These are phyloP conservation scores for Penicillium sp. DNA, from an alignment of 2,329 filamentous ascomycete species.

Conservation along the genomic window DNA sequence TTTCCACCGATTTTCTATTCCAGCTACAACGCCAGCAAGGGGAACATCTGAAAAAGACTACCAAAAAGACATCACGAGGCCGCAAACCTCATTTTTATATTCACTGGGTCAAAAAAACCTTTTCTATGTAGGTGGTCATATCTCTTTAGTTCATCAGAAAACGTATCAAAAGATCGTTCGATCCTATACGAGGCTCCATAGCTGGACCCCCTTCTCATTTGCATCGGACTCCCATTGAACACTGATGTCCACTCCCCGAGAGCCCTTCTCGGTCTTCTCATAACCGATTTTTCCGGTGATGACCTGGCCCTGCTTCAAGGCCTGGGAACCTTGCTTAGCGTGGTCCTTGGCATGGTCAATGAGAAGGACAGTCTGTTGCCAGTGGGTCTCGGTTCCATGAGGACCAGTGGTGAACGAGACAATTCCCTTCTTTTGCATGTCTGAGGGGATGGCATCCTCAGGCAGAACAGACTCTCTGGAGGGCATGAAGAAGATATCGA, in stretches of 20 bases:
- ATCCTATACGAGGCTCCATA: constrained; percentile 42
- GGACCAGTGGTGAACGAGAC: constrained; percentile 90
- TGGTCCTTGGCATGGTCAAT: constrained; percentile 58
- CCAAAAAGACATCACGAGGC: no score
- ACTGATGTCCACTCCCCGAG: constrained; percentile 65
- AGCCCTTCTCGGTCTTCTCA: constrained; percentile 65
- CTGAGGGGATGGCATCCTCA: constrained; percentile 55
- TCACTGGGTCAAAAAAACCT: not conserved
- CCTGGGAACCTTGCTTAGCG: constrained; percentile 26
- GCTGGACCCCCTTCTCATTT: constrained; percentile 40
- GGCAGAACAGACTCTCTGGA: constrained; percentile 51
- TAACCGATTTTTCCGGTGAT: constrained; percentile 70
- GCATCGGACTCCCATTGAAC: constrained; percentile 59
- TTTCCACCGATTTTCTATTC: no score
- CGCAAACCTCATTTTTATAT: not conserved
- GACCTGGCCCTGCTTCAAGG: constrained; percentile 54
- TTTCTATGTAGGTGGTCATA: constrained; percentile 7
- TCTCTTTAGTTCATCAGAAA: constrained; percentile 11
- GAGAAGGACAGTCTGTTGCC: constrained; percentile 79
- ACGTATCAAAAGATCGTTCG: constrained; percentile 6
- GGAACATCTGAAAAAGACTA: no score
- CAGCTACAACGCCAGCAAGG: no score
- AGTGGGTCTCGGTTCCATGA: constrained; percentile 74
- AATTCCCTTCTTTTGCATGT: constrained; percentile 62
- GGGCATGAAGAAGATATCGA: constrained; percentile 86